Evolutionary conservation across 2,329 filamentous ascomycete species (phyloP), one percentile per base, ranked within the genome.

Genomic region (Diaporthe helianthi): DNA sequence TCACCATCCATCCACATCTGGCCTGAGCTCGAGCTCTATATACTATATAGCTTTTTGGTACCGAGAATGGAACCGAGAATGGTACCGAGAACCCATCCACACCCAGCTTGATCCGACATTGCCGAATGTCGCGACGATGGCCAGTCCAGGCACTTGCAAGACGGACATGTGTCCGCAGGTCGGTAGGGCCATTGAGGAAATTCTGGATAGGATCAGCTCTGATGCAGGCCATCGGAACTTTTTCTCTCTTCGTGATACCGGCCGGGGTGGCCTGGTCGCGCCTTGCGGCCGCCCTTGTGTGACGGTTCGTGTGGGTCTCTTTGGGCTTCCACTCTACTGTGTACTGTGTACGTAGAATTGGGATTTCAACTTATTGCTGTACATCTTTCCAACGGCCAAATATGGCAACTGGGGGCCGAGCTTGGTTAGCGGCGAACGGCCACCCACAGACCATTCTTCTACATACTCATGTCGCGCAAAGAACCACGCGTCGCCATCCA

Each of bases 381-480:
- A 19, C 19, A 29, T 47, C 55, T 46, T 19, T 29, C 26, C 26
- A 54, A 67, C 41, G 26, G 29, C 47, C 47, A 47, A n/a, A 10
- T 17, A 13, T 49, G 41, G 49, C 17, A 38, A 3, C 9, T 36
- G 29, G 33, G 15, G 38, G 26, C 38, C 29, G 26, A 46, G 31
- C 7, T 19, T 55, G 15, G 24, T 19, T 66, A 13, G 24, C 26
- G 46, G 17, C 19, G 36, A 58, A 58, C 51, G 33, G 36, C 26
- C n/a, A n/a, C 24, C 33, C 47, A 22, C 36, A 65, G 19, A 54
- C 12, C 2, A 54, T 36, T 22, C 22, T 17, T 22, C 19, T 31
- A n/a, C n/a, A n/a, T n/a, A 10, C n/a, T 58, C 52, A 67, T 44
- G 64, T 67, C 52, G 52, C 41, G 15, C 64, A 49, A 9, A 49